Base-by-base conservation (phyloP, 1,284 basidiomycete species). In the Rhodotorula sp. region DNA sequence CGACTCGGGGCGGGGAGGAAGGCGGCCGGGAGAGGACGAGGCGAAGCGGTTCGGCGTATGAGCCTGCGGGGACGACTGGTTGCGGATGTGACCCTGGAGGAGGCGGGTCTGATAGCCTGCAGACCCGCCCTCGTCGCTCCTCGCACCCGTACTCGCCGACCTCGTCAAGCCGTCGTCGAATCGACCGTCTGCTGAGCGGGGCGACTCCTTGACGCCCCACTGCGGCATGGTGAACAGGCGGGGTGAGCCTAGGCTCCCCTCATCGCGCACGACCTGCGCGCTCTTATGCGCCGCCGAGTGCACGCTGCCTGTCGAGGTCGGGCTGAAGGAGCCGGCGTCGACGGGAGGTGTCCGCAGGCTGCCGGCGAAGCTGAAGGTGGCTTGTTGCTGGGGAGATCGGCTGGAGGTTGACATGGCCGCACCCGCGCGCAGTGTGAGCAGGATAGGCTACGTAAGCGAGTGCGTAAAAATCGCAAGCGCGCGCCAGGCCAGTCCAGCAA, bases 181-280 rank as follows among this genome's bases (percentile, higher is more conserved):
- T 17, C 25, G n/a, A 29, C n/a, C 17, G 29, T n/a, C 36, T 1
- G 27, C 37, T 12, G 36, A 25, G 6, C 56, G 27, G 22, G 66
- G 60, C 54, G 54, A 55, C 9, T 59, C 61, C 34, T 64, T 61
- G 34, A 58, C 48, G 50, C 56, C 50, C 70, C 62, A 68, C 48
- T 61, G 58, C 25, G 66, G 63, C 22, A 68, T 32, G 39, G 51
- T 50, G 54, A 61, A 61, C 13, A 37, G 34, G 27, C 64, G 51
- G 53, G 64, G 56, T n/a, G 65, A 51, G 64, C 56, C 37, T 51
- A 22, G n/a, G 34, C n/a, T n/a, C 27, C 36, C 32, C 29, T 73
- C 67, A 36, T 69, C 71, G 22, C 67, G 50, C 67, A 62, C 64
- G 25, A 61, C 65, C 17, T 64, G 71, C 10, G 71, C 66, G 27